phyloP scores from a whole-genome alignment of 345 rosid genomes.

The Noccaea bulbosa region DNA sequence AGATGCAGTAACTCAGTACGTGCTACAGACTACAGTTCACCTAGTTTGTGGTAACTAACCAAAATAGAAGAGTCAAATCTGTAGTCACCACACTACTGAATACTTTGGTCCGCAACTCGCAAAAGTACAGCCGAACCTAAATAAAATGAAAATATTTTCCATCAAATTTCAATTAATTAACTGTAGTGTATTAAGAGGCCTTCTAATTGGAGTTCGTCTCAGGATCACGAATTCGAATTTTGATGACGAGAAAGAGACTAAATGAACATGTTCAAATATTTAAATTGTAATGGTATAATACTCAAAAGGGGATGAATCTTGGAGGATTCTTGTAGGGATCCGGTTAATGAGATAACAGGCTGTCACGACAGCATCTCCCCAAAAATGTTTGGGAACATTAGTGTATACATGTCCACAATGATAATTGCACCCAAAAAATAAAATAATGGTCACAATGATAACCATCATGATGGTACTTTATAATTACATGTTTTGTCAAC shows the following conservation, averaged over 20 bases:
- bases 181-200: no score
- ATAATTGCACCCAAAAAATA: no score
- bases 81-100: neutral
- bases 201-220: no score
- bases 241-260: no score
- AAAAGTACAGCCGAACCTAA: constrained; percentile 1
- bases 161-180: no score
- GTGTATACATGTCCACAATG: neutral
- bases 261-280: neutral
- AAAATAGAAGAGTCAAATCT: neutral
- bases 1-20: neutral
- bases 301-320: no score
- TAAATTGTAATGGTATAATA: neutral
- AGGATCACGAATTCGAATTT: no score
- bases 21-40: constrained; percentile 8
- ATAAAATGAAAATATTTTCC: neutral
- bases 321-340: no score
- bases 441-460: no score
- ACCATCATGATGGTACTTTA: neutral
- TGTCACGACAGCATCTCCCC: no score
- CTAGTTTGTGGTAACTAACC: neutral
- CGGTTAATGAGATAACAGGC: no score
- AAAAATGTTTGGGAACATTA: no score
- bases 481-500: neutral
- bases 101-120: neutral